These are phyloP conservation scores for Trypanosoma lewisi DNA, from an alignment of 208 protist genomes.

Conservation along the genomic window DNA sequence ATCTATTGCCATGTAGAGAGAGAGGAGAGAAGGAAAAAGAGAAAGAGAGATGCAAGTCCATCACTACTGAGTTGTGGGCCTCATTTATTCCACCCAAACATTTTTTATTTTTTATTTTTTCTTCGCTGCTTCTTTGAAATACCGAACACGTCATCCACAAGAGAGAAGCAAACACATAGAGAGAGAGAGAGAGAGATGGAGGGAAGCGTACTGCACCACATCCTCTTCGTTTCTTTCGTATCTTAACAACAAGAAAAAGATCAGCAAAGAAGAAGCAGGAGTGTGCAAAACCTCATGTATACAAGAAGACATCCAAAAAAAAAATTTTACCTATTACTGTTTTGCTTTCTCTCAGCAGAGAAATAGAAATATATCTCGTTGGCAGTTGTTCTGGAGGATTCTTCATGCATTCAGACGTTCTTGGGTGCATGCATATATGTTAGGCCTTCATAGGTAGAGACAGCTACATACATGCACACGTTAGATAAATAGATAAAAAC, in stretches of 20 bases:
- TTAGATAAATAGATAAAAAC: too few species aligned
- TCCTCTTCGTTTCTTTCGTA: neutral
- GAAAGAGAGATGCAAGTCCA: conserved; percentile 6
- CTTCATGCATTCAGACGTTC: too few species aligned
- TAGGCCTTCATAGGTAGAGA: too few species aligned
- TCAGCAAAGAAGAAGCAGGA: conserved; percentile 11
- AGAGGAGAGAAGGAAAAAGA: conserved; percentile 9
- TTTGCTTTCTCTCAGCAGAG: conserved; percentile 2
- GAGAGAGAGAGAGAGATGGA: conserved; percentile 4
- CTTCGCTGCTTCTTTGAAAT: neutral
- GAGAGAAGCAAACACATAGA: neutral
- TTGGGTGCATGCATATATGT: too few species aligned
- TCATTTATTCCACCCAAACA: neutral
- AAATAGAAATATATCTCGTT: too few species aligned
- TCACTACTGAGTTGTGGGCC: neutral
- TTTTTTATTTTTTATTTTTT: neutral
- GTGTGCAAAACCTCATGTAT: conserved; percentile 1
- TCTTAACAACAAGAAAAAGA: conserved; percentile 2
- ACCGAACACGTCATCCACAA: neutral
- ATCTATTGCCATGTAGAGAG: conserved; percentile 12
- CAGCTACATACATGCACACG: too few species aligned
- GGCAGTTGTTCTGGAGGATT: too few species aligned
- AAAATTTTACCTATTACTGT: conserved; percentile 4
- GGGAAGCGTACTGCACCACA: neutral
- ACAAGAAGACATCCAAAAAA: conserved; percentile 13